A percentile compares a stretch with the other conserved stretches of the same genome.
Conservation (phyloP, 768 basidiomycete genomes). For the Mycena chlorophos region DNA sequence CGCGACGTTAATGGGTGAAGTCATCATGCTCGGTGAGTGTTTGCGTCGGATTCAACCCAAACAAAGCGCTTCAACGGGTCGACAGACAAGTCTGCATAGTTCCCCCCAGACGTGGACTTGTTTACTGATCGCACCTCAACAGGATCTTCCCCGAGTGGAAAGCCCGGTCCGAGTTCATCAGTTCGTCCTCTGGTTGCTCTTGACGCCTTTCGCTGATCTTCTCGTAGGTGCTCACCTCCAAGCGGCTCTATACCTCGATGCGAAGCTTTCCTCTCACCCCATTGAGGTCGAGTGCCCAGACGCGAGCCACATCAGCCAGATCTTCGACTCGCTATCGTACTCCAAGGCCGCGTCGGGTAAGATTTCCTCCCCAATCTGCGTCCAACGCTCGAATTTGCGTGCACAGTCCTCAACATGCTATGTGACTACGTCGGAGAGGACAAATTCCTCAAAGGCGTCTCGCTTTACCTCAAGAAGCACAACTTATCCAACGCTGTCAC, state of each 20-base stretch:
- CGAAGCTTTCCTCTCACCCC: slow-evolving; percentile 86
- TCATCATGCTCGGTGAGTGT: slow-evolving; percentile 70
- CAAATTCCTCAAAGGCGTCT: slow-evolving; percentile 83
- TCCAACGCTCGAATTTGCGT: neutral
- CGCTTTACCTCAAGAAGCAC: slow-evolving; percentile 87
- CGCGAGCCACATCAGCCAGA: slow-evolving; percentile 85
- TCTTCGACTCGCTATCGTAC: slow-evolving; percentile 88
- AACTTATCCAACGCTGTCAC: slow-evolving; percentile 85
- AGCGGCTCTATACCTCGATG: slow-evolving; percentile 78
- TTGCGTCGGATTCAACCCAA: neutral
- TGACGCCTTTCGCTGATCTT: no score
- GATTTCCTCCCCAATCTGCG: slow-evolving; percentile 10
- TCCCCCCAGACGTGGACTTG: neutral
- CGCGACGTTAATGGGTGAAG: slow-evolving; percentile 88
- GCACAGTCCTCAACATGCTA: slow-evolving; percentile 88
- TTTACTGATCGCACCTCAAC: slow-evolving; percentile 11
- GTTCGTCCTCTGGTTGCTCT: no score
- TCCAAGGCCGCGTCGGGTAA: slow-evolving; percentile 78
- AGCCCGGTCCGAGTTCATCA: slow-evolving; percentile 78
- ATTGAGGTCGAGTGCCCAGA: slow-evolving; percentile 91
- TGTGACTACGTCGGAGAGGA: slow-evolving; percentile 87
- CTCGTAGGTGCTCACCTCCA: slow-evolving; percentile 70
- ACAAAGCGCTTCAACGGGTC: slow-evolving; percentile 5
- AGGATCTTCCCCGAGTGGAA: slow-evolving; percentile 87
- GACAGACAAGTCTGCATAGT: slow-evolving; percentile 56